A percentile compares a stretch with the other conserved stretches of the same genome.
Evolutionary conservation across 1,284 basidiomycete species (phyloP).

Genomic region (Prillingera fragicola): DNA sequence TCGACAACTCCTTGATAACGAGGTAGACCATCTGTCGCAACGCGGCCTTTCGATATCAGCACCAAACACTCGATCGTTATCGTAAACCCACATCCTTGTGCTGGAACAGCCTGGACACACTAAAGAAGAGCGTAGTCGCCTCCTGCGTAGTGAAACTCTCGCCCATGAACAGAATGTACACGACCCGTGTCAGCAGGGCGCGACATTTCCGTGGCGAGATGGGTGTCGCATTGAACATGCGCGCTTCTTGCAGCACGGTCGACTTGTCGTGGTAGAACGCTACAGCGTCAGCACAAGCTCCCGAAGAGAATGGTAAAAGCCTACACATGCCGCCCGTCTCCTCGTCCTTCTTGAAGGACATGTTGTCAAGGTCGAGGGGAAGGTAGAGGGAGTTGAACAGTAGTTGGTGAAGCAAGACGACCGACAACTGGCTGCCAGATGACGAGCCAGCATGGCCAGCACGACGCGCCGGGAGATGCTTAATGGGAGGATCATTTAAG

Average conservation of each 20-base stretch:
- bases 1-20: conserved; percentile 95
- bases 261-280: conserved; percentile 74
- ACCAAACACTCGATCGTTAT: background rate
- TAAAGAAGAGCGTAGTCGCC: conserved; percentile 97
- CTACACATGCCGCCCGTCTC: conserved; percentile 60
- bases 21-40: conserved; percentile 97
- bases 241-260: conserved; percentile 94
- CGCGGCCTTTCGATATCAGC: conserved; percentile 61
- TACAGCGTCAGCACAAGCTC: conserved; percentile 13
- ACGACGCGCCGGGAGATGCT: too few species aligned
- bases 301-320: conserved; percentile 5
- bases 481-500: too few species aligned
- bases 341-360: conserved; percentile 84
- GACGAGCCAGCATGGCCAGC: background rate
- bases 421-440: background rate
- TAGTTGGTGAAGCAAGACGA: background rate
- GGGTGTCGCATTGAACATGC: conserved; percentile 98
- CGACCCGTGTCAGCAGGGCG: conserved; percentile 89
- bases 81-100: conserved; percentile 84
- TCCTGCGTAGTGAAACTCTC: conserved; percentile 94
- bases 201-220: conserved; percentile 96
- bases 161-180: conserved; percentile 93
- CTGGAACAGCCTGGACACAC: conserved; percentile 97
- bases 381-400: background rate
- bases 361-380: conserved; percentile 18